Percentiles rank a stretch among this genome's conserved stretches.
These are phyloP conservation scores for Picea glauca DNA, from an alignment of 75 land plant genomes.

Conservation along the genomic window DNA sequence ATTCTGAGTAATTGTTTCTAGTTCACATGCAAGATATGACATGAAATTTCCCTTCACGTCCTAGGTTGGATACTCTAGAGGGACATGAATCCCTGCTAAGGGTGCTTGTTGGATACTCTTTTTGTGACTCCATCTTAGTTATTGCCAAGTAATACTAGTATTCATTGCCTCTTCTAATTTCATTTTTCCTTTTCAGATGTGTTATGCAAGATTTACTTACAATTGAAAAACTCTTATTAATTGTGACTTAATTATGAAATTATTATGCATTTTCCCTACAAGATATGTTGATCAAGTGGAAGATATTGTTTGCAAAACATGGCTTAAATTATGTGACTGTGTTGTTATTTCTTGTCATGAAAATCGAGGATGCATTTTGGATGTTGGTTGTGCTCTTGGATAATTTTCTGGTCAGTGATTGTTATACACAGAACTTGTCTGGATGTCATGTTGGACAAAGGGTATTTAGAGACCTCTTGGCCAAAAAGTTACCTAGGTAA, in stretches of 20 bases:
- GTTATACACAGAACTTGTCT: slow-evolving; percentile 75
- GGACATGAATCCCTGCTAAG: slow-evolving; percentile 82
- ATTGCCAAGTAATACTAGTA: slow-evolving; percentile 70
- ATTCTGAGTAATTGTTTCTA: neutral
- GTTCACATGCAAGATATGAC: slow-evolving; percentile 65
- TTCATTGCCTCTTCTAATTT: neutral
- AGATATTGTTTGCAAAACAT: slow-evolving; percentile 18
- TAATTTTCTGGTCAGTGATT: slow-evolving; percentile 81
- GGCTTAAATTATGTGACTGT: slow-evolving; percentile 95
- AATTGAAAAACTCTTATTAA: neutral
- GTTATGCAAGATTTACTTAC: neutral
- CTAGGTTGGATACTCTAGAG: slow-evolving; percentile 87
- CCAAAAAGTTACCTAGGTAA: slow-evolving; percentile 80
- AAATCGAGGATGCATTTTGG: slow-evolving; percentile 97
- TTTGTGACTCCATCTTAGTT: slow-evolving; percentile 97
- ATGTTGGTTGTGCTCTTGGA: slow-evolving; percentile 94
- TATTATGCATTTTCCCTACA: neutral
- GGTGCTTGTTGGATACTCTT: slow-evolving; percentile 95
- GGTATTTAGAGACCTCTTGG: slow-evolving; percentile 86
- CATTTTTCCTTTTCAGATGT: neutral
- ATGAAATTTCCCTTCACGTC: slow-evolving; percentile 93
- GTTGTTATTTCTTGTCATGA: slow-evolving; percentile 91
- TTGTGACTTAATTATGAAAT: neutral
- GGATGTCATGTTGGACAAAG: slow-evolving; percentile 98
- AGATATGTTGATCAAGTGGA: neutral